These are phyloP conservation scores for Myotisia sp. DNA, from an alignment of 2,329 filamentous ascomycete genomes.

Conservation along the genomic window DNA sequence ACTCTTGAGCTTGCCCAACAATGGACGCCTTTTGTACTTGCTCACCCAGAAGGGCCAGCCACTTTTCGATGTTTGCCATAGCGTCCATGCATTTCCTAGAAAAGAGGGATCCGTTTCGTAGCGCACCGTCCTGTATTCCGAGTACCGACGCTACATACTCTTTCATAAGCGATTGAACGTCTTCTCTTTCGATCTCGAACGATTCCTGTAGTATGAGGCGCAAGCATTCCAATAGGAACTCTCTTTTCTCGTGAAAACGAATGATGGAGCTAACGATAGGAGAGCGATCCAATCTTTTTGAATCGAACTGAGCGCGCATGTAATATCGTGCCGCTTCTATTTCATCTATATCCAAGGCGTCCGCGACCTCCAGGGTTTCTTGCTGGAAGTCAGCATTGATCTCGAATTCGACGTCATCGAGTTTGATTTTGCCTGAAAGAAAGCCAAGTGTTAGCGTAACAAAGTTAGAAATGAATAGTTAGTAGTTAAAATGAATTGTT, in stretches of 20 bases:
- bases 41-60: slow-evolving; percentile 62
- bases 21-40: slow-evolving; percentile 61
- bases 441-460: slow-evolving; percentile 4
- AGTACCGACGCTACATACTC: slow-evolving; percentile 46
- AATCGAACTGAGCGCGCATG: slow-evolving; percentile 56
- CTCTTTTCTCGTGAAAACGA: slow-evolving; percentile 72
- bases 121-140: slow-evolving; percentile 37
- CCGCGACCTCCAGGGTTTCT: slow-evolving; percentile 63
- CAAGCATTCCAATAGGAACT: slow-evolving; percentile 69
- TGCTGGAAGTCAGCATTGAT: slow-evolving; percentile 84
- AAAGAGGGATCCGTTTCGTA: slow-evolving; percentile 45
- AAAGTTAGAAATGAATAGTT: no score
- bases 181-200: slow-evolving; percentile 46
- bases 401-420: slow-evolving; percentile 59
- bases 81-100: slow-evolving; percentile 59
- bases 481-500: no score
- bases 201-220: slow-evolving; percentile 62
- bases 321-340: slow-evolving; percentile 65
- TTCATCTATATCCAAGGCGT: slow-evolving; percentile 83
- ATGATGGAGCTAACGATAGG: slow-evolving; percentile 68
- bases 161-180: slow-evolving; percentile 40
- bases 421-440: slow-evolving; percentile 55
- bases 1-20: slow-evolving; percentile 50
- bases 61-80: slow-evolving; percentile 62
- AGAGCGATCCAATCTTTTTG: slow-evolving; percentile 54